phyloP scores from a whole-genome alignment of 805 yeast species.

The Nakazawaea wyomingensis region DNA sequence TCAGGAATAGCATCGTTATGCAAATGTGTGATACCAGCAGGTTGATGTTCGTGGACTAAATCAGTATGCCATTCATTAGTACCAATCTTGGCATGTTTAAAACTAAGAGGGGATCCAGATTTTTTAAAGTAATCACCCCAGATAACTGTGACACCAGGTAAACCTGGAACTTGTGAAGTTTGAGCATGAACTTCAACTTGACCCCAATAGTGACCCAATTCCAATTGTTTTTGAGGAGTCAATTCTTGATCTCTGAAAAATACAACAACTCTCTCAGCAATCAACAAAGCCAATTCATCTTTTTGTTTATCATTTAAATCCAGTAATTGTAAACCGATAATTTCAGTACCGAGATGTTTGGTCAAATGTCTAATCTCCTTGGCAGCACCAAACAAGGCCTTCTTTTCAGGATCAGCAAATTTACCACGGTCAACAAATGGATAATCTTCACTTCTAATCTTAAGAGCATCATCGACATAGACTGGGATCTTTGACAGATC shows the following conservation, averaged over 20 bases:
- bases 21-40: conserved; percentile 51
- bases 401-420: conserved; percentile 37
- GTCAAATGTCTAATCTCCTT: conserved; percentile 38
- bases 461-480: conserved; percentile 35
- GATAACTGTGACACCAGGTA: conserved; percentile 34
- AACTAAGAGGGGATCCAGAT: conserved; percentile 19
- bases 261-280: conserved; percentile 43
- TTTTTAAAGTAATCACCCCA: conserved; percentile 34
- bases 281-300: conserved; percentile 38
- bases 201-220: conserved; percentile 42
- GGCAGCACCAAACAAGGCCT: conserved; percentile 35
- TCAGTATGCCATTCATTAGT: conserved; percentile 44
- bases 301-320: conserved; percentile 35
- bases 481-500: conserved; percentile 28
- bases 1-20: conserved; percentile 45
- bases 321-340: conserved; percentile 39
- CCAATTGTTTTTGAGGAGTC: conserved; percentile 36
- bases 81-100: conserved; percentile 19
- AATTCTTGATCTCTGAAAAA: conserved; percentile 45
- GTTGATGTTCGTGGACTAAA: conserved; percentile 50
- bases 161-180: conserved; percentile 29
- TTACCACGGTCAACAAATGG: conserved; percentile 31
- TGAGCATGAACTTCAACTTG: conserved; percentile 36
- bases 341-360: conserved; percentile 44
- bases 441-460: conserved; percentile 29